Evolutionary conservation across 179 eudicot genomes (phyloP), one percentile per base, ranked within the genome.

Genomic region (Nepenthes alata): DNA sequence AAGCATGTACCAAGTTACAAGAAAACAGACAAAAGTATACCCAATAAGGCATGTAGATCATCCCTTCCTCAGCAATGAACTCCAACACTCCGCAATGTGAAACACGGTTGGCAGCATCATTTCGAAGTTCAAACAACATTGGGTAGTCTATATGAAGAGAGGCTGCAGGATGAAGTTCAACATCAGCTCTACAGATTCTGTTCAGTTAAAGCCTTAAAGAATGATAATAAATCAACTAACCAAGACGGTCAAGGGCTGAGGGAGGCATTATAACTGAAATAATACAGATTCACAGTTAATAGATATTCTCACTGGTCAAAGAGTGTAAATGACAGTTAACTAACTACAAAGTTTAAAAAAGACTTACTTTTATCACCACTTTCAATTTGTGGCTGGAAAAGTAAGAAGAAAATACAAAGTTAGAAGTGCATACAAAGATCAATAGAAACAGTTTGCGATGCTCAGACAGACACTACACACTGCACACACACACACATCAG

Each of bases 41-140:
- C 96, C 96, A 89, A 65, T 91, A 91, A 36, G 95, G 98, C 95
- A 91, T 86, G 67, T 91, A 89, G 63, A 91, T 83, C 88, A 89
- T 80, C 76, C 98, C 97, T 79, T 90, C 95, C 76, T 90, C 93
- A 8, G 97, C 97, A 77, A 83, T 79, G 64, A 88, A 90, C 86
- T 91, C 96, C 68, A 91, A 72, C 69, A 91, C 95, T 50, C 98
- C 96, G 74, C 96, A 91, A 55, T 89, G 98, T 5, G 96, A 91
- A 58, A 77, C 73, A 53, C 88, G 81, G 62, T 78, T 84, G 6
- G 84, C 75, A 60, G 82, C 85, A 69, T 80, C 79, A 79, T 86
- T 91, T 56, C 59, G 77, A 65, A 91, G 78, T 73, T 86, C 93
- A 72, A 90, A 85, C 63, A 85, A 70, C 95, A 90, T 88, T 2